Evolutionary conservation across 495 filamentous ascomycete species (phyloP), one percentile per base, ranked within the genome.

Genomic region (Penicillium antarcticum): DNA sequence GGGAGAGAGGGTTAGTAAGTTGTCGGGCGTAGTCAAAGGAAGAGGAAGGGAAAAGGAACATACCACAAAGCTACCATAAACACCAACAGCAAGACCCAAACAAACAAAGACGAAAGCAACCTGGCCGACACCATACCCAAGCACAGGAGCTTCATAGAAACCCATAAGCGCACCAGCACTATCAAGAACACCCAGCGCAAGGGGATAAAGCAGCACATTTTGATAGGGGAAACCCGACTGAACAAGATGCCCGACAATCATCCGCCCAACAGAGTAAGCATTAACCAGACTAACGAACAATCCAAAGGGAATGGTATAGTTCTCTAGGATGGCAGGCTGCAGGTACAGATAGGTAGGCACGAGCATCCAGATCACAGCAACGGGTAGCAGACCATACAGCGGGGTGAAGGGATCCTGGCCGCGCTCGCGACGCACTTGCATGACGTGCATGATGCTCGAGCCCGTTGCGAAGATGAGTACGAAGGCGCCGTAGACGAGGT

Each of bases 31-130:
- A 29, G 5, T 29, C 39, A 16, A 16, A 5, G 16, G 13, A 14
- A 46, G 48, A 16, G 21, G 21, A 18, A 1, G 7, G 32, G 23
- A 23, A 6, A 36, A 6, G 39, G 35, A 29, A 64, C 81, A 65
- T 69, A 88, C 88, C 55, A 97, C 88, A 62, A 98, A 97, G 66
- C 90, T 96, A 40, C 91, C 91, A 75, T 98, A 96, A 10, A 97
- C 80, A 36, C 92, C 94, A 52, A 94, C 61, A 0, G 83, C 85
- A 51, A 87, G 66, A 16, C 94, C 94, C 10, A 97, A 68, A 65
- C 88, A 89, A 58, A 79, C 79, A 66, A 92, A 96, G 49, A 95
- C 77, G 69, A 91, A 97, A 0, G 86, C 87, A 50, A 95, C 83
- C 69, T 92, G 88, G 62, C 94, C 90, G 4, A 80, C 79, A 11